Evolutionary conservation across 2,329 filamentous ascomycete species (phyloP), one percentile per base, ranked within the genome.

Genomic region (Madurella mycetomatis): DNA sequence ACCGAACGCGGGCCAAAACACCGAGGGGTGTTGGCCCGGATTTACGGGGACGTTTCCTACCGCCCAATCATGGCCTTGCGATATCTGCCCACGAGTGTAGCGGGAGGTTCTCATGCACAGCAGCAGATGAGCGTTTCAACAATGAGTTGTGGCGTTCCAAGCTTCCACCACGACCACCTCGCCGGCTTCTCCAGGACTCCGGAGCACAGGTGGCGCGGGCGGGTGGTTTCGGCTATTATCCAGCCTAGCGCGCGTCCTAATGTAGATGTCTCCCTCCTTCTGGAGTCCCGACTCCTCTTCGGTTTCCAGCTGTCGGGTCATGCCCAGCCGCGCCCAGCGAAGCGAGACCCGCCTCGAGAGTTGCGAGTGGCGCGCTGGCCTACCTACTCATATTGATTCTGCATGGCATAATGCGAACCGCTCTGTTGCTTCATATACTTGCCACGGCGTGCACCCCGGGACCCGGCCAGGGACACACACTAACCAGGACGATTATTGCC

Each of bases 21-120:
- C 41, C 51, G 41, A 42, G n/a, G 42, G 32, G 32, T 46, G 44
- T 15, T 15, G 49, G 17, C 44, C 47, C 58, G 50, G 58, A 54
- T 56, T 56, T 46, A 53, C 58, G 58, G 58, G 55, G 50, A 60
- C 37, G 18, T n/a, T 54, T 60, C 58, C 58, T 54, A 41, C 39
- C 42, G 11, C 18, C 58, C 58, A 60, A 58, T 60, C 58, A 56
- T n/a, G 12, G 19, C 25, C 9, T n/a, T 17, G 19, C 5, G 25
- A 25, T 17, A 13, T 31, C 43, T 9, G 30, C 25, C 40, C 32
- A 34, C 18, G 37, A 9, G 34, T 15, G 9, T 11, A n/a, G n/a
- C n/a, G n/a, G n/a, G n/a, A n/a, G n/a, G n/a, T n/a, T n/a, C n/a
- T n/a, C n/a, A n/a, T n/a, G n/a, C n/a, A n/a, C n/a, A n/a, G n/a